Percentiles rank a stretch among this genome's conserved stretches.
Evolutionary conservation across 306 rosid genomes (phyloP).

Genomic region (Morella rubra): DNA sequence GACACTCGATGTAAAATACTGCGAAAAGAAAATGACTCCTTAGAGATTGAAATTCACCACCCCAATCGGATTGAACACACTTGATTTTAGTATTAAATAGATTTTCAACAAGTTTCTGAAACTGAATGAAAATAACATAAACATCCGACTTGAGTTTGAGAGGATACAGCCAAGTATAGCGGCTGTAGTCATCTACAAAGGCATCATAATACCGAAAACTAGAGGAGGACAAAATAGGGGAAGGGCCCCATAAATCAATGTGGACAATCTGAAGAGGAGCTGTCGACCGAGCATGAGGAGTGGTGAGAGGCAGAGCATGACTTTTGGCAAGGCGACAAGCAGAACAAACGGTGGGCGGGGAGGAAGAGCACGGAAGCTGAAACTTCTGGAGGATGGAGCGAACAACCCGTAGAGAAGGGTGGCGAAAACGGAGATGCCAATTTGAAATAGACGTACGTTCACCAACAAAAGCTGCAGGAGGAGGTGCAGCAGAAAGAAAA

Average conservation of each 20-base stretch:
- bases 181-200: too few relatives aligned
- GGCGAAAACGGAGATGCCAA: not conserved
- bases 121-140: too few relatives aligned
- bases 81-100: too few relatives aligned
- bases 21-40: too few relatives aligned
- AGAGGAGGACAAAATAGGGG: too few relatives aligned
- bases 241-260: too few relatives aligned
- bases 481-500: not conserved
- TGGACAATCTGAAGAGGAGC: too few relatives aligned
- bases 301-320: not conserved
- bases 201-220: too few relatives aligned
- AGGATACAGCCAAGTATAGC: too few relatives aligned
- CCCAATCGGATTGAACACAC: too few relatives aligned
- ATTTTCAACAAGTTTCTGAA: too few relatives aligned
- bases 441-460: not conserved
- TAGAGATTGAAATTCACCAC: not conserved
- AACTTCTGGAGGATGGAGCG: not conserved
- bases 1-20: not conserved
- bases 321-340: not conserved
- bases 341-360: not conserved
- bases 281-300: not conserved
- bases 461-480: not conserved
- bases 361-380: not conserved
- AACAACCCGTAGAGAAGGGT: not conserved
- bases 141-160: too few relatives aligned